These are phyloP conservation scores for Tetrapisispora pingtungensis DNA, from an alignment of 805 yeast genomes.

Conservation along the genomic window DNA sequence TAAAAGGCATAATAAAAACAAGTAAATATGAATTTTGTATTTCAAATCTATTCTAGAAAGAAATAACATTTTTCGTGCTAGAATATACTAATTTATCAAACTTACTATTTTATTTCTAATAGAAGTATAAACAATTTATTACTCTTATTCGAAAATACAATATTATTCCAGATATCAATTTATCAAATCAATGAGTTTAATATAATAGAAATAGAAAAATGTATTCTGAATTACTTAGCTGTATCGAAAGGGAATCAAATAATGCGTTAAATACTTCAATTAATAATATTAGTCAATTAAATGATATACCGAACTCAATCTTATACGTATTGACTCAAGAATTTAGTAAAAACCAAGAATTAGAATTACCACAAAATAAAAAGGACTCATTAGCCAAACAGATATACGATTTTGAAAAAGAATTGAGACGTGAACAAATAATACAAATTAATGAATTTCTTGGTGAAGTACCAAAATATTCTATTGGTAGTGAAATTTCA, in stretches of 20 bases:
- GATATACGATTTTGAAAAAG: constrained; percentile 13
- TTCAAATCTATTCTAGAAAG: too few relatives aligned
- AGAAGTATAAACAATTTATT: too few relatives aligned
- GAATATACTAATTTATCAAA: too few relatives aligned
- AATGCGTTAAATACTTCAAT: neutral
- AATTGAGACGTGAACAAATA: constrained; percentile 11
- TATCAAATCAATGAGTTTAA: too few relatives aligned
- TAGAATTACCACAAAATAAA: constrained; percentile 3
- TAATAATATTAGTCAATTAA: constrained; percentile 3
- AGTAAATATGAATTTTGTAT: too few relatives aligned
- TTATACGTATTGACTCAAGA: constrained; percentile 5
- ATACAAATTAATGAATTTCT: constrained; percentile 12
- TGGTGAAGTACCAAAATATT: constrained; percentile 21
- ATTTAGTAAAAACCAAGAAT: constrained; percentile 1
- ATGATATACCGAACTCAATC: constrained; percentile 8
- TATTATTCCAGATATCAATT: too few relatives aligned
- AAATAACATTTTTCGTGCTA: too few relatives aligned
- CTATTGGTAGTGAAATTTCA: constrained; percentile 15
- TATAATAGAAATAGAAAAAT: too few relatives aligned
- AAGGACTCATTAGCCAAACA: constrained; percentile 13
- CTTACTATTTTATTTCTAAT: too few relatives aligned
- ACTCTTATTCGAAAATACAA: too few relatives aligned
- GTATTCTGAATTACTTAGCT: neutral
- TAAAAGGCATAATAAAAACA: too few relatives aligned
- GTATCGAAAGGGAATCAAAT: neutral